Evolutionary conservation across 768 basidiomycete species (phyloP), one percentile per base, ranked within the genome.

Genomic region (Xanthoconium stramineum): DNA sequence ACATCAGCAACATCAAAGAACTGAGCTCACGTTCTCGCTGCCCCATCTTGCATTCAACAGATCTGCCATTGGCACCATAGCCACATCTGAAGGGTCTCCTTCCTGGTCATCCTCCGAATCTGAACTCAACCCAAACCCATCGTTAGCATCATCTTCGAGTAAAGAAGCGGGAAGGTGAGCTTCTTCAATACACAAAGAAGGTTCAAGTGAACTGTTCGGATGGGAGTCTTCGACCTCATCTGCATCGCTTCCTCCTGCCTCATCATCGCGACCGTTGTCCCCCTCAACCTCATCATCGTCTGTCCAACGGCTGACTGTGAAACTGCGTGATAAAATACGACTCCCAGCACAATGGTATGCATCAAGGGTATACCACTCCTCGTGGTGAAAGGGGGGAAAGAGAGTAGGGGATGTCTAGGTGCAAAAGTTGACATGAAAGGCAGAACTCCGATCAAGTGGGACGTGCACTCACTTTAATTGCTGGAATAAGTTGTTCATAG

Each of bases 51-150:
- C 97, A 65, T 99, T 99, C 47, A 99, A 75, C 76, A 98, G 84
- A 72, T 99, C 97, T 4, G 97, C 97, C 76, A 98, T 85, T 0
- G 96, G 95, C 5, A 98, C 89, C 94, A 98, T 94, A 3, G 89
- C 84, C 11, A 91, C 83, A 58, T 89, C 83, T 11, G 80, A 78
- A 7, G 81, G 74, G 55, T 84, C 81, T 2, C 81, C 81, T 17
- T 83, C 80, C 5, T 80, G 80, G 13, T 74, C 61, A 67, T 72
- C 63, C 7, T 74, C 72, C 3, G 70, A 71, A 20, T 78, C 80
- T 4, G 78, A 76, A 19, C 73, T 75, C 20, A 70, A 71, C n/a
- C 72, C 76, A 15, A 70, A 71, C n/a, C 72, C 76, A 15, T 63
- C 44, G 55, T 62, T 24, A 48, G 62, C 28, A 10, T 47, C 30